These are phyloP conservation scores for Hericium erinaceus DNA, from an alignment of 768 basidiomycete species.

Conservation along the genomic window DNA sequence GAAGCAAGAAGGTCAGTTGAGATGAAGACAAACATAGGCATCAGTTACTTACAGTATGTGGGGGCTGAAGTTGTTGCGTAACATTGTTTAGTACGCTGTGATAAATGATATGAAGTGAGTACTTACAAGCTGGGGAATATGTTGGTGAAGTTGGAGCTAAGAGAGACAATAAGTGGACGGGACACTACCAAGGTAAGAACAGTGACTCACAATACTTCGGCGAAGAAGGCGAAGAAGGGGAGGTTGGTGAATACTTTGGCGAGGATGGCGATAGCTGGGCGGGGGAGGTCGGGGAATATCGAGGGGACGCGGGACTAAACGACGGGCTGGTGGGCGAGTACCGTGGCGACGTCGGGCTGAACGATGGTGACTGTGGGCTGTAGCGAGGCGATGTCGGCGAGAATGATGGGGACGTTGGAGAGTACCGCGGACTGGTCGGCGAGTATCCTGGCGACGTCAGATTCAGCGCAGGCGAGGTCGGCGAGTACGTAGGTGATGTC, in stretches of 20 bases:
- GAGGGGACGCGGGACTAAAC: slow-evolving; percentile 82
- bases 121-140: slow-evolving; percentile 83
- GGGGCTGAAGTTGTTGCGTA: slow-evolving; percentile 39
- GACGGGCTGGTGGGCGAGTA: slow-evolving; percentile 86
- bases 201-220: slow-evolving; percentile 77
- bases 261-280: slow-evolving; percentile 82
- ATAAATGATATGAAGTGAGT: not conserved
- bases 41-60: slow-evolving; percentile 56
- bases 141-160: slow-evolving; percentile 80
- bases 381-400: slow-evolving; percentile 88
- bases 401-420: slow-evolving; percentile 77
- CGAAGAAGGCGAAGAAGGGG: slow-evolving; percentile 86
- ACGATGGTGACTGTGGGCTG: slow-evolving; percentile 85
- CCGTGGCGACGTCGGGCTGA: slow-evolving; percentile 83
- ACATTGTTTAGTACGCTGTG: too few relatives aligned
- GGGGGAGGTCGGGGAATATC: slow-evolving; percentile 52
- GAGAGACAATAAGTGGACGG: slow-evolving; percentile 8
- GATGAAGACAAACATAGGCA: not conserved
- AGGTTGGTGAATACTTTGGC: slow-evolving; percentile 90
- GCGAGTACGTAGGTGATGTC: slow-evolving; percentile 82
- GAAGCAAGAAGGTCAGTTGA: slow-evolving; percentile 9
- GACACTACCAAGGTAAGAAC: not conserved
- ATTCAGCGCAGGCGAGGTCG: slow-evolving; percentile 77
- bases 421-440: slow-evolving; percentile 72
- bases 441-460: slow-evolving; percentile 69